Conservation (phyloP, 2,329 filamentous ascomycete species). For the Colletotrichum melonis region DNA sequence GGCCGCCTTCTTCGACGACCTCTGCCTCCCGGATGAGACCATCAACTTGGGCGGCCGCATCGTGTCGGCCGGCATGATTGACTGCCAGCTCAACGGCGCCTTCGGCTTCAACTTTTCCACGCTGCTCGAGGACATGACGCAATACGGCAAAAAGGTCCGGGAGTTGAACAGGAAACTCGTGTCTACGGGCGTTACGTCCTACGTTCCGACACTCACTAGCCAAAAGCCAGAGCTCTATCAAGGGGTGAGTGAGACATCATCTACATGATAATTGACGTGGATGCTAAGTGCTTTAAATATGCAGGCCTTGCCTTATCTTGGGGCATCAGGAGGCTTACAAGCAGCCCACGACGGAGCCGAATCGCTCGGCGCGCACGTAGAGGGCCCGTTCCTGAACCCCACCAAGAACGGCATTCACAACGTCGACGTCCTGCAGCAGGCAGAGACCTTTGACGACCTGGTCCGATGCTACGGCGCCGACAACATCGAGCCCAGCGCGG, state of each 20-base stretch:
- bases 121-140: constrained; percentile 73
- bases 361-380: constrained; percentile 89
- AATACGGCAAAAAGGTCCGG: constrained; percentile 79
- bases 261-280: neutral
- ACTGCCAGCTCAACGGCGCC: constrained; percentile 91
- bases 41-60: constrained; percentile 87
- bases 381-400: constrained; percentile 88
- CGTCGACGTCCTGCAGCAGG: constrained; percentile 74
- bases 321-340: constrained; percentile 73
- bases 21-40: constrained; percentile 76
- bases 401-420: constrained; percentile 91
- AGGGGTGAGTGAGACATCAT: constrained; percentile 58
- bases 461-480: constrained; percentile 77
- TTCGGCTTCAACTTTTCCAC: constrained; percentile 94
- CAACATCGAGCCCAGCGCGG: constrained; percentile 65
- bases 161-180: constrained; percentile 79
- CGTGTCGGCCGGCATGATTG: constrained; percentile 86
- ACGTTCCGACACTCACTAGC: constrained; percentile 87
- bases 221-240: constrained; percentile 86
- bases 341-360: constrained; percentile 79
- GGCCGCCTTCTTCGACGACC: constrained; percentile 74
- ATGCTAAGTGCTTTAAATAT: constrained; percentile 13
- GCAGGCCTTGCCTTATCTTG: constrained; percentile 79
- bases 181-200: constrained; percentile 86
- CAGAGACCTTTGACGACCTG: constrained; percentile 72